Conservation (phyloP, 1,139 yeast genomes). For the Blastobotrys capitulatus region DNA sequence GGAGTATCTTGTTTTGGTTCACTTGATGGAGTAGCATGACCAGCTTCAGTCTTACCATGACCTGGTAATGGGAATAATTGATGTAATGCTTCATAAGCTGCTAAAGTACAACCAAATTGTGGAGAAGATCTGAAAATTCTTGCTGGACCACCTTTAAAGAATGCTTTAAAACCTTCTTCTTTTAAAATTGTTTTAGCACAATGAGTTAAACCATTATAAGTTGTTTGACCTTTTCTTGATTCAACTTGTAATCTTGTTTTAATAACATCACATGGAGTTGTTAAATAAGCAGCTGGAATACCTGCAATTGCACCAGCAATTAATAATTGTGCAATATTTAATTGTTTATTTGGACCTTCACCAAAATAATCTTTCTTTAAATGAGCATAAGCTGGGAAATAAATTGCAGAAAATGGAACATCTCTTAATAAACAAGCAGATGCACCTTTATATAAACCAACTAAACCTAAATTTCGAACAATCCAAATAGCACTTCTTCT, state of each 20-base stretch:
- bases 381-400: slow-evolving; percentile 96
- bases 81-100: slow-evolving; percentile 87
- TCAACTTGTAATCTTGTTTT: slow-evolving; percentile 93
- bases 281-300: slow-evolving; percentile 94
- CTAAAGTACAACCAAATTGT: slow-evolving; percentile 95
- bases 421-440: slow-evolving; percentile 89
- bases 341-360: slow-evolving; percentile 65
- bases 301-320: slow-evolving; percentile 94
- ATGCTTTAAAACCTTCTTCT: slow-evolving; percentile 78
- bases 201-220: slow-evolving; percentile 69
- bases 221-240: slow-evolving; percentile 68
- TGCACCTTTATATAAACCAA: slow-evolving; percentile 89
- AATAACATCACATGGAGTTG: slow-evolving; percentile 95
- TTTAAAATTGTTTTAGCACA: slow-evolving; percentile 67
- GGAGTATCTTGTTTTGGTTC: slow-evolving; percentile 29
- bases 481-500: slow-evolving; percentile 62
- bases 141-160: slow-evolving; percentile 96
- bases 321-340: slow-evolving; percentile 79
- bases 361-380: slow-evolving; percentile 76
- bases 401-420: slow-evolving; percentile 94
- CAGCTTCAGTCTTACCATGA: slow-evolving; percentile 37
- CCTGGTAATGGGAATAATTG: slow-evolving; percentile 49
- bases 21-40: slow-evolving; percentile 38
- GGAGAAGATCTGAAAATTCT: slow-evolving; percentile 94
- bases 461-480: slow-evolving; percentile 70